These are phyloP conservation scores for Magnusiomyces clavatus DNA, from an alignment of 1,139 yeast genomes.

Conservation along the genomic window DNA sequence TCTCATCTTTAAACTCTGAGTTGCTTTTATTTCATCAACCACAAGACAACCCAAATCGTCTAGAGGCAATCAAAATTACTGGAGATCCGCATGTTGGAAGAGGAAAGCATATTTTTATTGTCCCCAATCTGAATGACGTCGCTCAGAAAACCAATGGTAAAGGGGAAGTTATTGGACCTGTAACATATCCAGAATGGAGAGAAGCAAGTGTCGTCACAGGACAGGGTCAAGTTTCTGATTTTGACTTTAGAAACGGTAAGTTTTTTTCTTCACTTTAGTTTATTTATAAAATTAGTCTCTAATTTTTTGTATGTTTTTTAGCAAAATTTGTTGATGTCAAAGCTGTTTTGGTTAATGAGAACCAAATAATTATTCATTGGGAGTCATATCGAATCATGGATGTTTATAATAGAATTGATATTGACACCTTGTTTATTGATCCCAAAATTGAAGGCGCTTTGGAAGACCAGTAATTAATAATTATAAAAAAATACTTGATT, in stretches of 20 bases:
- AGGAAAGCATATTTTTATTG: slow-evolving; percentile 25
- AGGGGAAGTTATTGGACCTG: slow-evolving; percentile 11
- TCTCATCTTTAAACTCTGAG: slow-evolving; percentile 20
- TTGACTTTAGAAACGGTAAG: slow-evolving; percentile 18
- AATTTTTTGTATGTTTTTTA: no score
- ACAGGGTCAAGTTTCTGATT: slow-evolving; percentile 22
- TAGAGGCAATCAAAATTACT: slow-evolving; percentile 28
- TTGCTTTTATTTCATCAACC: slow-evolving; percentile 24
- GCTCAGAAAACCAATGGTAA: background rate
- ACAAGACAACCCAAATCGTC: slow-evolving; percentile 12
- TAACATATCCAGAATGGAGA: slow-evolving; percentile 22
- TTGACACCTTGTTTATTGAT: no score
- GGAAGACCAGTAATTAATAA: no score
- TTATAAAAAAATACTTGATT: no score
- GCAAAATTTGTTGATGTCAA: no score
- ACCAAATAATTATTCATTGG: no score
- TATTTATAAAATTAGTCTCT: no score
- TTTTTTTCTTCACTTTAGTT: no score
- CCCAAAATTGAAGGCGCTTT: no score
- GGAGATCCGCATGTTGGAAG: slow-evolving; percentile 27
- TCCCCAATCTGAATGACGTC: slow-evolving; percentile 20
- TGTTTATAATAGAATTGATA: no score
- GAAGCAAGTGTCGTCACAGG: slow-evolving; percentile 21
- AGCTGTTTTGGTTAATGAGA: no score
- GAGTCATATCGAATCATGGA: no score